phyloP scores from a whole-genome alignment of 148 eudicot species.

The Arbutus unedo region DNA sequence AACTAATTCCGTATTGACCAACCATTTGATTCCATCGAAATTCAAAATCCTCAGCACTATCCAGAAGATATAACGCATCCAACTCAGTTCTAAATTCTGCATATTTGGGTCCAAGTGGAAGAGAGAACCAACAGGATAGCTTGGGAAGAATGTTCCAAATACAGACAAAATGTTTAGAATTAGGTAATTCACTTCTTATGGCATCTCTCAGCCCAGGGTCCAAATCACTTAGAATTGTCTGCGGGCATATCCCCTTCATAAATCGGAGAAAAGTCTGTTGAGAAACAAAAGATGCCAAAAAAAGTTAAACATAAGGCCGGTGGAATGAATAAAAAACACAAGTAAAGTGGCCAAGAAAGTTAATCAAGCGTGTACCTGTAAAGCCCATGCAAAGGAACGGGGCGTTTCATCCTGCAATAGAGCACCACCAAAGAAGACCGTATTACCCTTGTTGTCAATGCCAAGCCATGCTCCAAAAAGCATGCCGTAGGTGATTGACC shows the following conservation, averaged over 20 bases:
- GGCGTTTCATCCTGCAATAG: conserved; percentile 34
- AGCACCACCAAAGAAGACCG: conserved; percentile 33
- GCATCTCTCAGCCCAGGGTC: conserved; percentile 35
- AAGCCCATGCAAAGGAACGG: conserved; percentile 28
- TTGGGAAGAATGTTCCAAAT: conserved; percentile 37
- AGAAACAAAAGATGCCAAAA: background rate
- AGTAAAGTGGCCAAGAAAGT: background rate
- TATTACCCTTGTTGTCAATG: conserved; percentile 34
- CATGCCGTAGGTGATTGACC: conserved; percentile 27
- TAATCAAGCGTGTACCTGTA: conserved; percentile 23
- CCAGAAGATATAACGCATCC: conserved; percentile 25
- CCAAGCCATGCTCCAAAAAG: conserved; percentile 37
- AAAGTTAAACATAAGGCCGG: background rate
- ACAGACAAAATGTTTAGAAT: conserved; percentile 34
- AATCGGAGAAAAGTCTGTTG: conserved; percentile 32
- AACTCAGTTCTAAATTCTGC: conserved; percentile 33
- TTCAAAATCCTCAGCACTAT: conserved; percentile 32
- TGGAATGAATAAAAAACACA: background rate
- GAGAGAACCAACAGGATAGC: conserved; percentile 37
- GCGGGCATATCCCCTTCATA: conserved; percentile 34
- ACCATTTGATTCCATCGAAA: conserved; percentile 32
- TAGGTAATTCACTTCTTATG: conserved; percentile 31
- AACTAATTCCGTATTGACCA: conserved; percentile 31
- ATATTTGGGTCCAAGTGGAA: conserved; percentile 29
- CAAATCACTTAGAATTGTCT: conserved; percentile 36